Evolutionary conservation across 371 early-diverging fungal species (phyloP), one percentile per base, ranked within the genome.

Genomic region (Mucor irregularis): DNA sequence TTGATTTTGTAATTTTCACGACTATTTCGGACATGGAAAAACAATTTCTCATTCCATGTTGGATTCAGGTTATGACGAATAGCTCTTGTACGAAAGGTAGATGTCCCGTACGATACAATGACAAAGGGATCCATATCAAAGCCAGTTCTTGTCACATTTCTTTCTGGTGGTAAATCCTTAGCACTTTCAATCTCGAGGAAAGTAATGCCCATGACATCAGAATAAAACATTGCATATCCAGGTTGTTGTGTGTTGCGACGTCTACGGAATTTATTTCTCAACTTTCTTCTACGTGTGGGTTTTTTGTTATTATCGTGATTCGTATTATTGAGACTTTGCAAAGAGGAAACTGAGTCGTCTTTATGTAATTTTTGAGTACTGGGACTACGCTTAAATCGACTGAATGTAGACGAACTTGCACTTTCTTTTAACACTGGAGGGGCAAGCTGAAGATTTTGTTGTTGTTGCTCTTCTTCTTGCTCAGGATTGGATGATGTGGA

Each of bases 101-200:
- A 80, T 13, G 81, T 76, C 10, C 87, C 86, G 56, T 86, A 87
- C 3, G 83, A 81, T n/a, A 85, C 76, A 37, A 91, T 82, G 2
- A 89, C 91, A 76, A 92, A 94, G 0, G 94, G 90, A 64, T 94
- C 92, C 84, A 89, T 91, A 57, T 92, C 89, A 63, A 88, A 90
- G 0, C 83, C 76, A 3, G 84, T 83, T 13, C 86, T 68, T 8
- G 82, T 83, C 45, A 76, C 69, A 47, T 83, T 84, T 57, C 59
- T 75, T 28, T 78, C 81, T 8, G 82, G 75, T 0, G 90, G 90
- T 2, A 89, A 64, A 46, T 86, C 80, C 2, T 71, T 71, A 11
- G 90, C 88, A 22, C 80, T 73, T 14, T 76, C 76, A 9, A 87
- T 71, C 51, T 89, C 90, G 40, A 89, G 57, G 54, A 82, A 87